These are phyloP conservation scores for Nemania bipapillata DNA, from an alignment of 2,329 filamentous ascomycete species.

Conservation along the genomic window DNA sequence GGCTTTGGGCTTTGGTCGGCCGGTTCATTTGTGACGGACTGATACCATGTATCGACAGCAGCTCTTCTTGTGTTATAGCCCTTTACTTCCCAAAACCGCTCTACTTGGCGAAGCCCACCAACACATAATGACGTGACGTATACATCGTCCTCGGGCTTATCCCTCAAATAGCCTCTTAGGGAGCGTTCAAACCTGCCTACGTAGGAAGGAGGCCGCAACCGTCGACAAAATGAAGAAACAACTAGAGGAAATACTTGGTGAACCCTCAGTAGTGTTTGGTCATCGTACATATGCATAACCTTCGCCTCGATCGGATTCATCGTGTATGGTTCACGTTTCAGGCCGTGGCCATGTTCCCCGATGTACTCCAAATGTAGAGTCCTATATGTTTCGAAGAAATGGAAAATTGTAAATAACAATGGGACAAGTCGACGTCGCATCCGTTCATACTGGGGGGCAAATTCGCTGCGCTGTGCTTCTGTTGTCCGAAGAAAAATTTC, in stretches of 20 bases:
- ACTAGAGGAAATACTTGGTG: conserved; percentile 73
- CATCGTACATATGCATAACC: conserved; percentile 73
- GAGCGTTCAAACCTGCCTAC: conserved; percentile 71
- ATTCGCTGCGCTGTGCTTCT: conserved; percentile 65
- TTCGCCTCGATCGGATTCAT: conserved; percentile 70
- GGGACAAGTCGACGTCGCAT: conserved; percentile 74
- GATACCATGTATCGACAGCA: conserved; percentile 70
- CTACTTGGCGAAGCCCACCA: conserved; percentile 71
- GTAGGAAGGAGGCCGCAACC: conserved; percentile 71
- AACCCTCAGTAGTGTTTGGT: conserved; percentile 69
- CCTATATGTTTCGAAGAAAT: conserved; percentile 74
- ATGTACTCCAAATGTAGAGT: conserved; percentile 68
- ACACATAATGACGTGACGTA: conserved; percentile 70
- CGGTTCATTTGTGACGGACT: conserved; percentile 60
- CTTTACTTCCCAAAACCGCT: conserved; percentile 73
- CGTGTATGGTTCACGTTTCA: conserved; percentile 66
- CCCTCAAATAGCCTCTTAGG: conserved; percentile 70
- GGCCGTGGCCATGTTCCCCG: conserved; percentile 62
- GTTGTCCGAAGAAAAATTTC: conserved; percentile 71
- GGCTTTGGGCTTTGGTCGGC: conserved; percentile 60
- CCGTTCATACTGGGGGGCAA: conserved; percentile 69
- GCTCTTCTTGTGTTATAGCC: conserved; percentile 70
- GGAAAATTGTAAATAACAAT: conserved; percentile 72
- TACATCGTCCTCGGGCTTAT: conserved; percentile 70
- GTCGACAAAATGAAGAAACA: conserved; percentile 71